Base-by-base conservation (phyloP, 176 grass and related monocot genomes). In the Bolboschoenus planiculmis region DNA sequence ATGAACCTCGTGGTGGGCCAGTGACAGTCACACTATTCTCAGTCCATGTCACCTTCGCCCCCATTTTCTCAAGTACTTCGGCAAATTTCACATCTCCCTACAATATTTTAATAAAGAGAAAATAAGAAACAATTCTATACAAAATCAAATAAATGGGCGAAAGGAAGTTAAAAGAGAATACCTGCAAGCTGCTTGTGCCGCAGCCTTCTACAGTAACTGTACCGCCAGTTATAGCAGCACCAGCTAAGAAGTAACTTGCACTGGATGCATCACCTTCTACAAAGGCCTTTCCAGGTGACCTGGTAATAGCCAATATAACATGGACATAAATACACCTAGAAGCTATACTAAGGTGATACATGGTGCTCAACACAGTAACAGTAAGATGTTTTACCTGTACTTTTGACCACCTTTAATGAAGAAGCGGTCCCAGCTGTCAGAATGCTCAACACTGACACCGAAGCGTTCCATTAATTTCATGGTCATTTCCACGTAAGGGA, bases 211-310 rank as follows among this genome's bases (percentile, higher is more conserved):
- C 97, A 53, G 93, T 99, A 42, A 99, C 87, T 39, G 97, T 99
- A 13, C 97, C 97, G 71, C 97, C 97, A 51, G 97, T 99, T 61
- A 99, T 94, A 72, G 93, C 97, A 90, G 91, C 93, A 67, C 97
- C 97, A 62, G 97, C 97, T 86, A 99, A 86, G 86, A 99, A 99
- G 85, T 99, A 99, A 86, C 97, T 99, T 16, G 97, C 97, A 85
- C 97, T 99, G 26, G 97, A 99, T 85, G 97, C 97, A 87, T 99
- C 97, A 37, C 97, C 97, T 93, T 99, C 97, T 1, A 99, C 97
- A 80, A 95, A 99, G 37, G 97, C 93, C 68, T 90, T 93, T 89
- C 84, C 74, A 53, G 96, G 91, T 54, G 97, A 99, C 80, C 97
- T 99, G 30, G 68, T 9, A 80, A 33, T 64, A 79, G 26, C 26